Evolutionary conservation across 495 filamentous ascomycete species (phyloP), one percentile per base, ranked within the genome.

Genomic region (Penicillium samsonianum): DNA sequence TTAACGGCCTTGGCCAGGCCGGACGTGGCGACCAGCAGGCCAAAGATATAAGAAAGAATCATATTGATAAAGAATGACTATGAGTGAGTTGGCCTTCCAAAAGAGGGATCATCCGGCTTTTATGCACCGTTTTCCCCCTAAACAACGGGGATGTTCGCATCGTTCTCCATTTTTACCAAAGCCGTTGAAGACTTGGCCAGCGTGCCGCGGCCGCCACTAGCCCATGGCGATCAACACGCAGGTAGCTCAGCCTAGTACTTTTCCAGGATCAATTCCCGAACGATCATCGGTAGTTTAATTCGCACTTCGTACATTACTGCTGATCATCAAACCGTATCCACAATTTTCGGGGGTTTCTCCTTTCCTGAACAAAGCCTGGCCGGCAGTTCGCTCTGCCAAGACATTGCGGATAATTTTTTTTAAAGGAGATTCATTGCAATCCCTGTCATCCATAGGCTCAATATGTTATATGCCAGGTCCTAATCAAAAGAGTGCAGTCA

Each of bases 1-100:
- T 69, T 52, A 19, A 69, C 63, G n/a, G 70, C 67, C 31, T 66
- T 68, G 40, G 67, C 66, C 35, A 38, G 16, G 35, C 35, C 35
- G 35, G 35, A 38, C 7, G 35, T 38, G n/a, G 35, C 35, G 2
- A 38, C 35, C 35, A 38, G 25, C 25, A 48, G 45, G 45, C 45
- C 45, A 19, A 48, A 48, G 6, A 48, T 30, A n/a, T 48, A 30
- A 10, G 45, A 19, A 31, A 48, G 45, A 48, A 48, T 30, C 45
- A 48, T 48, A 31, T 30, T 48, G 14, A 31, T 3, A 48, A 48
- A 48, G 45, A 48, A n/a, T 31, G 45, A 48, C 45, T 48, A n/a
- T 16, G 26, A 33, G 45, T 48, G 45, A 48, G 26, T 48, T 48
- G 17, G 3, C 45, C n/a, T 12, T 28, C 17, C 14, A n/a, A 30